These are phyloP conservation scores for Phytophthora aleatoria DNA, from an alignment of 352 stramenopile genomes.

Conservation along the genomic window DNA sequence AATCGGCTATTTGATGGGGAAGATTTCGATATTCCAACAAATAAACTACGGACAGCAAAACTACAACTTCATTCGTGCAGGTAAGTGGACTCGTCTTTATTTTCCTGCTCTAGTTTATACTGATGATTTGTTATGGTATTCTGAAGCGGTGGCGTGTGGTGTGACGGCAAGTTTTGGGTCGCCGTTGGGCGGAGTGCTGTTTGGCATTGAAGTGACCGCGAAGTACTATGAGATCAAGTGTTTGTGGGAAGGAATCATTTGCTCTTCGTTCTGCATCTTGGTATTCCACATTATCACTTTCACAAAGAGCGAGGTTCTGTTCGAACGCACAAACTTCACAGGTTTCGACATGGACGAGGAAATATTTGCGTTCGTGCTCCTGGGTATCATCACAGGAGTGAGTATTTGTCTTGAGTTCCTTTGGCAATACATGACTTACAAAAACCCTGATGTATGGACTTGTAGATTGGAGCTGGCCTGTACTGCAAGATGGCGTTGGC, in stretches of 20 bases:
- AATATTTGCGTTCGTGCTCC: slow-evolving; percentile 71
- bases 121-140: slow-evolving; percentile 2
- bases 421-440: not conserved
- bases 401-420: slow-evolving; percentile 8
- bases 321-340: slow-evolving; percentile 76
- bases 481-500: slow-evolving; percentile 64
- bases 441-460: too few species aligned
- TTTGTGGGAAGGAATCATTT: slow-evolving; percentile 84
- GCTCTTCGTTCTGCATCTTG: slow-evolving; percentile 77
- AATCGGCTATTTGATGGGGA: slow-evolving; percentile 71
- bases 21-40: slow-evolving; percentile 67
- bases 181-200: slow-evolving; percentile 76
- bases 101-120: not conserved
- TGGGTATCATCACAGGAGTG: slow-evolving; percentile 73
- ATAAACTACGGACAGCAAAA: slow-evolving; percentile 74
- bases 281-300: slow-evolving; percentile 82
- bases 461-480: slow-evolving; percentile 61
- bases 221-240: slow-evolving; percentile 88
- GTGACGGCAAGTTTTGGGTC: slow-evolving; percentile 85
- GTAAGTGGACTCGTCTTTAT: slow-evolving; percentile 19
- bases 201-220: slow-evolving; percentile 83
- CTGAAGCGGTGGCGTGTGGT: slow-evolving; percentile 65
- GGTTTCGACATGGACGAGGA: slow-evolving; percentile 85
- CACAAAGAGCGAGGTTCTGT: slow-evolving; percentile 72
- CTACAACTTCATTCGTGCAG: slow-evolving; percentile 70